Evolutionary conservation across 2,329 filamentous ascomycete species (phyloP).

Genomic region (Didymella pomorum): DNA sequence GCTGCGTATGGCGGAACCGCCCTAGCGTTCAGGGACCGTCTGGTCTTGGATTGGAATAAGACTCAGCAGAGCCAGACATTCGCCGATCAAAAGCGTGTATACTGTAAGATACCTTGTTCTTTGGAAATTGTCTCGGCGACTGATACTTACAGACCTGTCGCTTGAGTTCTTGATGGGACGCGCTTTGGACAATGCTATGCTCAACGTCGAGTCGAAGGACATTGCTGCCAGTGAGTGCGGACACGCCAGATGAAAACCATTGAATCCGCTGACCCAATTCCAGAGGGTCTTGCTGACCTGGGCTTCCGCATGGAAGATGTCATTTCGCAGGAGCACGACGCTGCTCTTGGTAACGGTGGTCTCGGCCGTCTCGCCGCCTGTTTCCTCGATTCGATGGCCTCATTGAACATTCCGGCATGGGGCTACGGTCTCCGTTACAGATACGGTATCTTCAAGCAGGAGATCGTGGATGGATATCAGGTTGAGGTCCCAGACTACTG

Average conservation of each 20-base stretch:
- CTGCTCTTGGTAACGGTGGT: conserved; percentile 93
- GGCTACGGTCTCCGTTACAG: conserved; percentile 95
- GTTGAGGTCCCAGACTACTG: conserved; percentile 99
- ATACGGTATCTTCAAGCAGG: conserved; percentile 98
- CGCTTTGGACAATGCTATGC: conserved; percentile 96
- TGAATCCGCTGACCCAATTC: conserved; percentile 23
- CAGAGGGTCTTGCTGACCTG: conserved; percentile 85
- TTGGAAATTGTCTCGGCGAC: neutral
- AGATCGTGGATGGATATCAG: conserved; percentile 97
- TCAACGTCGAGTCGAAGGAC: conserved; percentile 90
- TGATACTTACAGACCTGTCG: conserved; percentile 71
- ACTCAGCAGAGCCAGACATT: conserved; percentile 97
- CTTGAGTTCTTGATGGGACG: conserved; percentile 98
- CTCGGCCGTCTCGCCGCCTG: conserved; percentile 94
- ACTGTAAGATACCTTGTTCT: conserved; percentile 65
- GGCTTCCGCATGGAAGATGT: conserved; percentile 98
- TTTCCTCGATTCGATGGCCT: conserved; percentile 95
- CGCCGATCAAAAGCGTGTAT: conserved; percentile 88
- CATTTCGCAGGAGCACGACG: conserved; percentile 93
- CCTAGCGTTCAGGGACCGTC: conserved; percentile 88
- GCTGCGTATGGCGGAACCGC: conserved; percentile 92
- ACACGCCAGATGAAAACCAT: neutral
- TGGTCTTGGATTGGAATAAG: conserved; percentile 97
- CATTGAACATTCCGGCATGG: conserved; percentile 95
- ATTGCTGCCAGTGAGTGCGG: conserved; percentile 73